These are phyloP conservation scores for Neonectria neomacrospora DNA, from an alignment of 2,329 filamentous ascomycete genomes.

Conservation along the genomic window DNA sequence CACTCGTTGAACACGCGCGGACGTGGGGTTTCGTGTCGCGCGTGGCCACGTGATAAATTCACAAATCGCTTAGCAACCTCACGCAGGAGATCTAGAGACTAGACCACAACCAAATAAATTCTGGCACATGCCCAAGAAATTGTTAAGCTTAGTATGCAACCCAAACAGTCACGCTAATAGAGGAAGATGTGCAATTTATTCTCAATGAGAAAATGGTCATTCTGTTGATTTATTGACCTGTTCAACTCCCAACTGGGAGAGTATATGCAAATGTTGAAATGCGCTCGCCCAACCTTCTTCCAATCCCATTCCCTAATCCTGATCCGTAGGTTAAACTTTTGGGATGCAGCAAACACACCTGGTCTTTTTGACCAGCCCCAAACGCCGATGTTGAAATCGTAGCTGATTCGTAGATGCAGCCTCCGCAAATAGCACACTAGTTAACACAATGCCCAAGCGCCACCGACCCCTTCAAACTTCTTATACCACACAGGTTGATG, in stretches of 20 bases:
- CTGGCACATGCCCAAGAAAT: not conserved
- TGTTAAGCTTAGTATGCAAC: not conserved
- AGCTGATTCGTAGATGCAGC: slow-evolving; percentile 54
- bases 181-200: slow-evolving; percentile 7
- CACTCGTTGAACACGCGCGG: slow-evolving; percentile 29
- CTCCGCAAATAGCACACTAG: slow-evolving; percentile 47
- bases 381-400: slow-evolving; percentile 72
- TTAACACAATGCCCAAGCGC: slow-evolving; percentile 46
- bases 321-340: slow-evolving; percentile 51
- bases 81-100: not conserved
- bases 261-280: slow-evolving; percentile 56
- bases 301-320: slow-evolving; percentile 44
- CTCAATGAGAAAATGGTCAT: slow-evolving; percentile 44
- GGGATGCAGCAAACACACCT: slow-evolving; percentile 51
- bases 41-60: slow-evolving; percentile 37
- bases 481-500: slow-evolving; percentile 34
- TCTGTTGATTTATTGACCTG: slow-evolving; percentile 47
- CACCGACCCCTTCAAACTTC: slow-evolving; percentile 34
- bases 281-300: slow-evolving; percentile 49
- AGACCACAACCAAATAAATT: not conserved
- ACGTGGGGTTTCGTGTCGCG: slow-evolving; percentile 29
- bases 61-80: not conserved
- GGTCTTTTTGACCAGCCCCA: slow-evolving; percentile 52
- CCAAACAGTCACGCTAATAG: not conserved
- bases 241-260: slow-evolving; percentile 48